phyloP scores from a whole-genome alignment of 352 stramenopile genomes.

The Phytopythium aichiense region DNA sequence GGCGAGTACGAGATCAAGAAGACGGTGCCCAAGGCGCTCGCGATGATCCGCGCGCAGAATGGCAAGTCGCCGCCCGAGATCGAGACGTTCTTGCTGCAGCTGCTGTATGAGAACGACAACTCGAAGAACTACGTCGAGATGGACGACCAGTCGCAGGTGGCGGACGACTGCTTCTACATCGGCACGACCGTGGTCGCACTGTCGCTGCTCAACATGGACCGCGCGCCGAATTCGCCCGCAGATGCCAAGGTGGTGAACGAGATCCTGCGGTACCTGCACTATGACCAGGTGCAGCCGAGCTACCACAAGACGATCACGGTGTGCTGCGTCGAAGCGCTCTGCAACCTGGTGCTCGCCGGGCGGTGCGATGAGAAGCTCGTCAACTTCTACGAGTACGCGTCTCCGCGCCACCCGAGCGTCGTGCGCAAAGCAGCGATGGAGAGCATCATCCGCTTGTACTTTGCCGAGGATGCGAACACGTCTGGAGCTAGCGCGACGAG shows the following conservation, averaged over 20 bases:
- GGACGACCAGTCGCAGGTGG: conserved; percentile 80
- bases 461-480: conserved; percentile 62
- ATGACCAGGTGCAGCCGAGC: conserved; percentile 82
- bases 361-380: conserved; percentile 65
- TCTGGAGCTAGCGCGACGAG: conserved; percentile 9
- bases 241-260: conserved; percentile 59
- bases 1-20: conserved; percentile 89
- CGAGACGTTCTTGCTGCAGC: conserved; percentile 70
- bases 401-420: conserved; percentile 61
- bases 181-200: conserved; percentile 71
- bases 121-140: conserved; percentile 89
- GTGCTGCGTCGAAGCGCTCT: conserved; percentile 77
- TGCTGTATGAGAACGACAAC: conserved; percentile 84
- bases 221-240: conserved; percentile 35
- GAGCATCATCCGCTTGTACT: conserved; percentile 80
- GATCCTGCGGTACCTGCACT: conserved; percentile 77
- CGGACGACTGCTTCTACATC: conserved; percentile 85
- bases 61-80: conserved; percentile 76
- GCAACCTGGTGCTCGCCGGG: conserved; percentile 67
- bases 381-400: conserved; percentile 70
- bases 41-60: conserved; percentile 75
- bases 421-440: conserved; percentile 84
- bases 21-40: conserved; percentile 68
- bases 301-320: conserved; percentile 80
- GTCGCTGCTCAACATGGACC: conserved; percentile 64